Evolutionary conservation across 2,329 filamentous ascomycete species (phyloP), one percentile per base, ranked within the genome.

Genomic region (Scedosporium minutisporum): DNA sequence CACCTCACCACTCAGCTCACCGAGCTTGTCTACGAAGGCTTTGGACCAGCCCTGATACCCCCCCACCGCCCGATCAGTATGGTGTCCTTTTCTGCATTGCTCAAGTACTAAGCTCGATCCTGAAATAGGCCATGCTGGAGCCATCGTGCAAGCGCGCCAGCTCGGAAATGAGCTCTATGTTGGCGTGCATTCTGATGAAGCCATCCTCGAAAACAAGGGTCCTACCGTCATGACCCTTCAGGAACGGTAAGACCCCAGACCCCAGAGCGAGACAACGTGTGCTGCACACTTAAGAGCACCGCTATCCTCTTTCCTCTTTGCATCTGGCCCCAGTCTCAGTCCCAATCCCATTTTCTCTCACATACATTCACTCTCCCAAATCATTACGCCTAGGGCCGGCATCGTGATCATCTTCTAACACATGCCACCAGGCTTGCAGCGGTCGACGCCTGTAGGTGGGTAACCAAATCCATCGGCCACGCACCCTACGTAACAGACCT

Each of bases 401-500:
- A 10, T 10, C 3, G 33, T 38, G 10, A 14, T 38, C 1, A 14
- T 38, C 33, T 38, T 38, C 51, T 58, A 62, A n/a, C 51, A 60
- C 27, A 21, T 3, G 14, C 6, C 12, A 12, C 63, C 73, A 93
- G 90, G 66, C 83, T 96, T 66, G 87, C 92, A 65, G 93, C 95
- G 46, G 92, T 96, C 57, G 88, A 97, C 71, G 95, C 95, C 67
- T 97, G 95, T 77, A 89, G 95, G 66, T 99, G 95, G 93, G 89
- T 92, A 16, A 96, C 93, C 58, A 82, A 85, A 65, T 91, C 91
- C 44, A 82, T 99, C 63, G 85, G 91, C 12, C 79, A 90, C 72
- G 93, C 95, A 14, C 95, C 95, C 33, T 99, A 99, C 77, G 95
- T 99, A 63, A 99, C 95, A 23, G 88, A 88, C 65, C 84, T 97